Base-by-base conservation (phyloP, 305 asterid genomes). In the Stenogyne calaminthoides region DNA sequence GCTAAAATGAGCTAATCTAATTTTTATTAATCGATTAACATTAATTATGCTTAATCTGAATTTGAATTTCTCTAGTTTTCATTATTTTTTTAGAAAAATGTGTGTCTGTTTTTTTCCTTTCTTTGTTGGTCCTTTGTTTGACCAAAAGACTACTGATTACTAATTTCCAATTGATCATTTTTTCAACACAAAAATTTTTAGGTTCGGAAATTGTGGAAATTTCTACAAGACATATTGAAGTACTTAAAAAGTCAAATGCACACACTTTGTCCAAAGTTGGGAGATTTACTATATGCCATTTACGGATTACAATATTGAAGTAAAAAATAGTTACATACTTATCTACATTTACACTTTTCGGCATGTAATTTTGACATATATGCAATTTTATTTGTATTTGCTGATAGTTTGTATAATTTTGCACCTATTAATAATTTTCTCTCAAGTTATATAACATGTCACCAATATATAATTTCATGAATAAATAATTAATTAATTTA, bases 1-100 rank as follows among this genome's bases (percentile, higher is more conserved):
- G 18, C 80, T 74, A 80, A 83, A 76, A 73, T 79, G 71, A 73
- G 80, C 72, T 55, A 42, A 55, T 32, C 73, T 55, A 32, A 54
- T 40, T 76, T n/a, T 64, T 39, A 29, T 73, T 12, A 49, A 55
- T 20, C 29, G 40, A 77, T 69, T 34, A 46, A n/a, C 69, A 20
- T 74, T 76, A 75, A 46, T 71, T 76, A 52, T 49, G 46, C 63
- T 64, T 74, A 12, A 8, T 22, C 27, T 12, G 0, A 7, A 19
- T 12, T 42, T 27, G 25, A 65, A 3, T 63, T 61, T 12, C 12
- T 15, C 9, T 51, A 9, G 36, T 63, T 37, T 51, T 27, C 46
- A 16, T 27, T 6, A 7, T 6, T 18, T 7, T 7, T 57, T 25
- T 57, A 2, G 11, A 11, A 20, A 32, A 20, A 10, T 46, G 14